Evolutionary conservation across 1,284 basidiomycete genomes (phyloP), one percentile per base, ranked within the genome.

Genomic region (Microbotryomycetes sp.): DNA sequence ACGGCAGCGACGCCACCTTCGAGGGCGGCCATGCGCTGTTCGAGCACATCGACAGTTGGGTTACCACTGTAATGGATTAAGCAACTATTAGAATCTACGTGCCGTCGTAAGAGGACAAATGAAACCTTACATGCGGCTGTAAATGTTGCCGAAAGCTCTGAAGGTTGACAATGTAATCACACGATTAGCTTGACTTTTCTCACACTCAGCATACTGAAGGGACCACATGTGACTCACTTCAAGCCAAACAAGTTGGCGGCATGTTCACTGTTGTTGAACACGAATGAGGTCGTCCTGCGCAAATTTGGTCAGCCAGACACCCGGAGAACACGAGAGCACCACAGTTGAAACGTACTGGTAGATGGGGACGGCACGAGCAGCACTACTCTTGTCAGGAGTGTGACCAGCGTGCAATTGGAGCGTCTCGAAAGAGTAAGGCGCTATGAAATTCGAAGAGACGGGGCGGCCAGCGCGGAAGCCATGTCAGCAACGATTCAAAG

Each of bases 391-490:
- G 59, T 73, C 71, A 6, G 70, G 45, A 7, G 6, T 76, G 71
- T 91, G 87, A 12, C 90, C 89, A 46, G 86, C 89, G 72, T 92
- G 90, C 36, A 92, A 80, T 77, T 89, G 87, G 58, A 89, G 77
- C 9, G 88, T 90, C 72, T 90, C 88, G 71, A 88, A 89, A 22
- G 55, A 49, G 22, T 36, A 47, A 14, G 36, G 14, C 28, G 62
- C 53, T 55, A 57, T 26, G 30, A 19, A 49, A 16, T 22, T 3
- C 47, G 47, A 42, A 2, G 14, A 22, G 9, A n/a, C 6, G 9
- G 22, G 3, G 25, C 2, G 23, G 19, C 12, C 3, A 15, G 30
- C 3, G 4, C 31, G n/a, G n/a, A n/a, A n/a, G n/a, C n/a, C n/a
- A n/a, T n/a, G n/a, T n/a, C n/a, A n/a, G n/a, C n/a, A n/a, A n/a